Conservation (phyloP, 2,329 filamentous ascomycete species). For the Parastagonospora avenae region DNA sequence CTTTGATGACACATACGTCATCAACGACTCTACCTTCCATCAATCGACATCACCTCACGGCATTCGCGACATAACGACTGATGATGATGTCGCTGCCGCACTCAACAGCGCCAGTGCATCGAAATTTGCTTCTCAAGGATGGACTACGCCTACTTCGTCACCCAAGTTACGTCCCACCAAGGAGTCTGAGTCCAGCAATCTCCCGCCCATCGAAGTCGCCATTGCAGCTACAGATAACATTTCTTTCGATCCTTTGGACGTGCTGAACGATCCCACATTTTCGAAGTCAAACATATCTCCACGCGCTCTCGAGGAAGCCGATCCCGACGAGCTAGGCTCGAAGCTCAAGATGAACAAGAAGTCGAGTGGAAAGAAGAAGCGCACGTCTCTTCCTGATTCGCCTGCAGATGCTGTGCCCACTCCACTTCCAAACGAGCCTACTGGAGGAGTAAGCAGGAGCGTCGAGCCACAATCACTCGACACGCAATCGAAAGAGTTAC, state of each 20-base stretch:
- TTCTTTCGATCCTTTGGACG: slow-evolving; percentile 45
- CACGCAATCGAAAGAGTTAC: background rate
- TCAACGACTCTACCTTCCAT: slow-evolving; percentile 49
- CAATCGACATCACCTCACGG: slow-evolving; percentile 33
- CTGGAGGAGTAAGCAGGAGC: background rate
- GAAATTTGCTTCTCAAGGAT: slow-evolving; percentile 36
- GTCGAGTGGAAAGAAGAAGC: slow-evolving; percentile 52
- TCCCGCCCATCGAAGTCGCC: slow-evolving; percentile 42
- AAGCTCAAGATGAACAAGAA: slow-evolving; percentile 52
- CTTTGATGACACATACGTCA: slow-evolving; percentile 53
- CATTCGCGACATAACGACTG: slow-evolving; percentile 34
- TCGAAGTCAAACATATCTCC: slow-evolving; percentile 39
- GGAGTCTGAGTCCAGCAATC: slow-evolving; percentile 25
- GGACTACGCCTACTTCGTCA: slow-evolving; percentile 36
- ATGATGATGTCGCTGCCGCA: slow-evolving; percentile 41
- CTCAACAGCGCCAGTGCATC: slow-evolving; percentile 35
- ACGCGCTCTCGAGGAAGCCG: slow-evolving; percentile 42
- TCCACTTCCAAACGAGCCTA: background rate
- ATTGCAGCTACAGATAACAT: slow-evolving; percentile 37
- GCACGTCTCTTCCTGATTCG: slow-evolving; percentile 13
- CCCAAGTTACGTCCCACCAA: slow-evolving; percentile 26
- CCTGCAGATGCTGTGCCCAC: slow-evolving; percentile 7
- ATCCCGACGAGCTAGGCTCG: slow-evolving; percentile 42
- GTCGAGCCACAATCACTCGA: background rate
- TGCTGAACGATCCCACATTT: slow-evolving; percentile 46